A percentile compares a stretch with the other conserved stretches of the same genome.
Evolutionary conservation across 2,329 filamentous ascomycete genomes (phyloP).

Genomic region (Rhinocladiella mackenziei): DNA sequence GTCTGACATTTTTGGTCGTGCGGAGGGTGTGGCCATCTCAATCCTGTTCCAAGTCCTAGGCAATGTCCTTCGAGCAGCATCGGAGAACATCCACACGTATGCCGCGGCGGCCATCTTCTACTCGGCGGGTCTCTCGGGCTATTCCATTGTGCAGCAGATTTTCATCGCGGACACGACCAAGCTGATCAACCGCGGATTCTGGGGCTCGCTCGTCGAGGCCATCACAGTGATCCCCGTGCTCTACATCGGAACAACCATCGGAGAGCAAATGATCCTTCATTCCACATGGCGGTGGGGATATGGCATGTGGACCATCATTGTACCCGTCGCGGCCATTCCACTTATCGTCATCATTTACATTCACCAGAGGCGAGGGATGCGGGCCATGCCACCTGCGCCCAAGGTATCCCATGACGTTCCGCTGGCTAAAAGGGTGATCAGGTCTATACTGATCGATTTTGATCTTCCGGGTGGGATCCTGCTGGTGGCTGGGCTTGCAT

Average conservation of each 20-base stretch:
- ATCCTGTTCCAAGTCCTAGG: conserved; percentile 36
- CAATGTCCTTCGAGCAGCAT: not conserved
- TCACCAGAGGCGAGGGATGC: conserved; percentile 52
- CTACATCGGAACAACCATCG: conserved; percentile 56
- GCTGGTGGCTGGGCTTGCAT: not conserved
- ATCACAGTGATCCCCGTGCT: conserved; percentile 60
- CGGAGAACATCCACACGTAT: conserved; percentile 43
- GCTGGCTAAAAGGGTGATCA: too few species aligned
- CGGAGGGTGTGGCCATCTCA: conserved; percentile 55
- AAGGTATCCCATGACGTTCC: not conserved
- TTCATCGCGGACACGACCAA: conserved; percentile 62
- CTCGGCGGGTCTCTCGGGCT: conserved; percentile 60
- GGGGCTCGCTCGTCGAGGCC: conserved; percentile 57
- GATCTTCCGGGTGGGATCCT: not conserved
- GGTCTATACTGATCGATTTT: not conserved
- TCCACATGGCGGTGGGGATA: conserved; percentile 60
- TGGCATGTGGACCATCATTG: conserved; percentile 61
- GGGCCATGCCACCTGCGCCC: conserved; percentile 15
- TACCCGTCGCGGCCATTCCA: conserved; percentile 52
- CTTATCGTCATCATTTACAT: conserved; percentile 50
- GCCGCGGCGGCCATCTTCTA: conserved; percentile 57
- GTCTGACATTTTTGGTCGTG: conserved; percentile 56
- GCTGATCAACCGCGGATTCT: conserved; percentile 57
- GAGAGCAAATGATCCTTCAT: conserved; percentile 43
- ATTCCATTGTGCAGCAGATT: conserved; percentile 60